Percentiles rank a stretch among this genome's conserved stretches.
Conservation (phyloP, 495 filamentous ascomycete species). For the Xylaria curta region DNA sequence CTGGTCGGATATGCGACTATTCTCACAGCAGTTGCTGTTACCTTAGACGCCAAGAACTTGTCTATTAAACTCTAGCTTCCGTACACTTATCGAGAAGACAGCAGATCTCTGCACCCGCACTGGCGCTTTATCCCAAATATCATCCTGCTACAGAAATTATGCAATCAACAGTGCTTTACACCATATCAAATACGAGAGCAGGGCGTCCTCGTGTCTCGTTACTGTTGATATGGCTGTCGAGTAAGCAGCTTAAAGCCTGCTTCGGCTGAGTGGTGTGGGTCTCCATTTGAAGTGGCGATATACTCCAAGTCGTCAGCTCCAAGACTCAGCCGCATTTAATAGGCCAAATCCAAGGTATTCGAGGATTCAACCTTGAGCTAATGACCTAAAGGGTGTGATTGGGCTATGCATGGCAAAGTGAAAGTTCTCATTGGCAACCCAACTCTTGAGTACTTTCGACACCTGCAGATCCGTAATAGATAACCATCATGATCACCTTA, state of each 20-base stretch:
- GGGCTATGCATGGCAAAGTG: not conserved
- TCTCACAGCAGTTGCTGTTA: constrained; percentile 71
- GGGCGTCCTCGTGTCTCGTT: not conserved
- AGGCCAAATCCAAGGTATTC: not conserved
- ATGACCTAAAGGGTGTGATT: not conserved
- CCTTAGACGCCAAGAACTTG: constrained; percentile 72
- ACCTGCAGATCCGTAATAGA: not conserved
- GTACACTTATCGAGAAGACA: not conserved
- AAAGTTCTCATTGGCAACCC: not conserved
- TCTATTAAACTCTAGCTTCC: constrained; percentile 73
- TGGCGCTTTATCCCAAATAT: not conserved
- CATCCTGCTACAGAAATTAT: not conserved
- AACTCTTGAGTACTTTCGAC: not conserved
- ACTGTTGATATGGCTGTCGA: not conserved
- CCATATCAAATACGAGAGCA: not conserved
- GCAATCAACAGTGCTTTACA: not conserved
- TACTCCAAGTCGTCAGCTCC: not conserved
- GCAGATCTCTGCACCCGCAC: not conserved
- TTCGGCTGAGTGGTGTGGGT: not conserved
- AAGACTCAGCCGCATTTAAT: constrained; percentile 12
- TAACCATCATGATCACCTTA: not conserved
- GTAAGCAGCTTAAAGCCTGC: too few relatives aligned
- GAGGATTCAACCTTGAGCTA: not conserved
- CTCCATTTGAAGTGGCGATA: not conserved
- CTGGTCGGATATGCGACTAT: constrained; percentile 72